Base-by-base conservation (phyloP, 371 early-diverging fungal genomes). In the Lichtheimia ornata region DNA sequence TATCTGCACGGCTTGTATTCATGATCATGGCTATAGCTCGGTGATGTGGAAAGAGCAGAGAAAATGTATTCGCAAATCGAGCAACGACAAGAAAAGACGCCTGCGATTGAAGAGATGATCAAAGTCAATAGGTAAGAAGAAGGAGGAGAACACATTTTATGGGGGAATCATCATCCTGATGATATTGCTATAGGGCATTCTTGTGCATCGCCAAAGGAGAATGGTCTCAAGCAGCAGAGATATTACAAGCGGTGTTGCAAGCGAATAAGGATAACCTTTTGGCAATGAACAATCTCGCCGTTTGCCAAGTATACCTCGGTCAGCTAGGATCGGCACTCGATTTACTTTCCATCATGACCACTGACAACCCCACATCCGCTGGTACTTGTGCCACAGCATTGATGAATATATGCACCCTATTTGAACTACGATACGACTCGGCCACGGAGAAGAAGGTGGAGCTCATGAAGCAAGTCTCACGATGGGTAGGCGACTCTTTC, bases 401-500 rank as follows among this genome's bases (percentile, higher is more conserved):
- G 4, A 76, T 80, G 64, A 87, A 87, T 56, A 61, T 87, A 66
- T 84, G 85, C 50, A 85, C 84, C 4, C 64, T 87, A 18, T 85
- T 78, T 65, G 88, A 85, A 53, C 69, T 87, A 44, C 65, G 86
- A 18, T 78, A 74, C 40, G 88, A 84, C 47, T 70, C 76, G 43
- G 72, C 81, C 2, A 68, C 72, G 3, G 70, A 69, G 25, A 78
- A 73, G 58, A 85, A 87, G 61, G 70, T 81, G 17, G 70, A 73
- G 28, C 58, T 82, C 50, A 67, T 84, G 74, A 71, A 76, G 13
- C 81, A 84, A 42, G 81, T 87, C 14, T 74, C 82, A 53, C 70
- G 80, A 18, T 84, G 82, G 82, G 81, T 82, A 0, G 88, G 88
- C 4, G 88, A 87, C 67, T 81, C 77, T 13, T 85, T 87, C 56